Percentiles rank a stretch among this genome's conserved stretches.
Conservation (phyloP, 129 eudicot species). For the Centaurea solstitialis region DNA sequence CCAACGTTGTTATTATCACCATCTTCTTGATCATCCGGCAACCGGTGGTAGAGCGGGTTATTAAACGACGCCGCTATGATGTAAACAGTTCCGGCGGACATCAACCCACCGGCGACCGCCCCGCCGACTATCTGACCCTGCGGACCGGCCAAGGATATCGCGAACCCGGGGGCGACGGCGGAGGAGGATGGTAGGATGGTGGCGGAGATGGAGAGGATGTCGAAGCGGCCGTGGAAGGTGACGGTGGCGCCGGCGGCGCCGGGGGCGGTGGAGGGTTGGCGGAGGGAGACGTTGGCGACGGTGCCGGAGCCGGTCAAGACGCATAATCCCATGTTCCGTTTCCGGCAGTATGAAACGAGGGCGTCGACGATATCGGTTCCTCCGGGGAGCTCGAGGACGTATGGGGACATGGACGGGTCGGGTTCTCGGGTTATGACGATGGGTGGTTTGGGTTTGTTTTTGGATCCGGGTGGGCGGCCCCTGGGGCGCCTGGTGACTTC, state of each 20-base stretch:
- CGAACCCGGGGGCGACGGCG: slow-evolving; percentile 37
- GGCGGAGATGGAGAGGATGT: slow-evolving; percentile 60
- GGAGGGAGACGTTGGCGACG: slow-evolving; percentile 61
- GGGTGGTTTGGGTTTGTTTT: slow-evolving; percentile 77
- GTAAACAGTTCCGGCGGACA: slow-evolving; percentile 60
- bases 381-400: slow-evolving; percentile 60
- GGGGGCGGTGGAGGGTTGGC: slow-evolving; percentile 60
- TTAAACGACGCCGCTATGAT: slow-evolving; percentile 64
- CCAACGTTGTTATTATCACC: not conserved
- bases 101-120: slow-evolving; percentile 52
- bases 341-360: slow-evolving; percentile 33
- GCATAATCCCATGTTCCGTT: slow-evolving; percentile 51
- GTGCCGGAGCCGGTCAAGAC: slow-evolving; percentile 59
- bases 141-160: slow-evolving; percentile 65
- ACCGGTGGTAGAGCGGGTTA: slow-evolving; percentile 52
- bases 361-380: slow-evolving; percentile 54
- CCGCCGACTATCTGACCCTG: slow-evolving; percentile 87
- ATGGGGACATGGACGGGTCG: slow-evolving; percentile 63
- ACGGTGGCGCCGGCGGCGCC: slow-evolving; percentile 42
- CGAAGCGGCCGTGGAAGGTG: slow-evolving; percentile 80
- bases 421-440: slow-evolving; percentile 56
- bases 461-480: slow-evolving; percentile 84
- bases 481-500: slow-evolving; percentile 69
- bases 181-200: slow-evolving; percentile 41
- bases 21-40: slow-evolving; percentile 46